phyloP scores from a whole-genome alignment of 139 green algal species.

The Axilococcus clingmanii region DNA sequence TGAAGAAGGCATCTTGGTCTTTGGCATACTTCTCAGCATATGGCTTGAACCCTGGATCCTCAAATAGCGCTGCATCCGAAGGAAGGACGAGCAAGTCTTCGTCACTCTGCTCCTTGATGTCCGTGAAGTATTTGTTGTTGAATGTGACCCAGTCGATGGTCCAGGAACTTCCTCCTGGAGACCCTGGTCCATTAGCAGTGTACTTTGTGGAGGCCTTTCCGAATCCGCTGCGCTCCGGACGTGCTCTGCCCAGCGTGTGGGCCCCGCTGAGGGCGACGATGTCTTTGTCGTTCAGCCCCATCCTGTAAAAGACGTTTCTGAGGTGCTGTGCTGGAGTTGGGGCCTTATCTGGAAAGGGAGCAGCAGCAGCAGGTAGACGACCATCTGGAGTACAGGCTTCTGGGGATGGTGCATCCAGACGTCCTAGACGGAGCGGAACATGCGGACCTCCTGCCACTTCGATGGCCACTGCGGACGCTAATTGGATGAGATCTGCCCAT shows the following conservation, averaged over 20 bases:
- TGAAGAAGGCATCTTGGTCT: slow-evolving; percentile 75
- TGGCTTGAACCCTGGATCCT: slow-evolving; percentile 74
- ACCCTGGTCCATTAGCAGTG: slow-evolving; percentile 70
- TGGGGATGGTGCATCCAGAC: slow-evolving; percentile 42
- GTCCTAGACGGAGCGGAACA: slow-evolving; percentile 80
- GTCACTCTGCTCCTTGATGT: slow-evolving; percentile 62
- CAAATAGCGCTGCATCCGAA: slow-evolving; percentile 79
- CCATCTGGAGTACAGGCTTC: slow-evolving; percentile 67
- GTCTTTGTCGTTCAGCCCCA: slow-evolving; percentile 71
- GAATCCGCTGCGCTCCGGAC: slow-evolving; percentile 44
- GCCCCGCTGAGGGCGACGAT: slow-evolving; percentile 51
- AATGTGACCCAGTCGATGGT: slow-evolving; percentile 87
- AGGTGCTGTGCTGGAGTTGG: slow-evolving; percentile 40
- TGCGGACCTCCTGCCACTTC: slow-evolving; percentile 61
- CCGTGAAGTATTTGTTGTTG: slow-evolving; percentile 78
- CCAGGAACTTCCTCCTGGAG: slow-evolving; percentile 66
- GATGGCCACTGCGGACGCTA: slow-evolving; percentile 44
- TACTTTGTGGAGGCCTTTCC: slow-evolving; percentile 70
- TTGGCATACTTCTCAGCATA: slow-evolving; percentile 82
- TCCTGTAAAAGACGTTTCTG: slow-evolving; percentile 70
- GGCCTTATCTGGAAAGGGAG: slow-evolving; percentile 45
- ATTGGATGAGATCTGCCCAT: slow-evolving; percentile 62
- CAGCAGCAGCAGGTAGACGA: slow-evolving; percentile 48
- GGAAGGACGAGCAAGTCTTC: slow-evolving; percentile 77
- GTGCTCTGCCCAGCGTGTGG: slow-evolving; percentile 53